phyloP scores from a whole-genome alignment of 306 rosid species.

The Lathyrus oleraceus region DNA sequence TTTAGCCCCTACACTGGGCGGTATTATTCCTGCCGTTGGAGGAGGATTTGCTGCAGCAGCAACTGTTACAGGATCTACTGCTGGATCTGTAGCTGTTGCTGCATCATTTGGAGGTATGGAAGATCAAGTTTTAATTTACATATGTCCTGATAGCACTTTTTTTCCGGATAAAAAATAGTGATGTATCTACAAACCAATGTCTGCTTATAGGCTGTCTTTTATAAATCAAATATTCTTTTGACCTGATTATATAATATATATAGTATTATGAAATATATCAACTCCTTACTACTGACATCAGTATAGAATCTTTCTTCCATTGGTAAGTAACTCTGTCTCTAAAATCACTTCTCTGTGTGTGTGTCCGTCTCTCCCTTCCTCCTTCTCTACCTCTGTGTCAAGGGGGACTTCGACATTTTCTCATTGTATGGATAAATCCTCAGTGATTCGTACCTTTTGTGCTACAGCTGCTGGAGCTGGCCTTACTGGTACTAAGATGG shows the following conservation, averaged over 20 bases:
- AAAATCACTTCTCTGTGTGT: neutral
- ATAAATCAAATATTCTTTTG: conserved; percentile 9
- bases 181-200: conserved; percentile 8
- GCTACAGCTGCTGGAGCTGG: conserved; percentile 61
- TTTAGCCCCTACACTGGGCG: conserved; percentile 88
- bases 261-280: neutral
- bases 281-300: neutral
- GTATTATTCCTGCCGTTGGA: conserved; percentile 74
- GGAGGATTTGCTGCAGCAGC: conserved; percentile 95
- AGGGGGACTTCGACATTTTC: conserved; percentile 6
- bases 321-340: neutral
- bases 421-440: conserved; percentile 20
- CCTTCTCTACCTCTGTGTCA: neutral
- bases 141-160: conserved; percentile 12
- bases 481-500: conserved; percentile 64
- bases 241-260: neutral
- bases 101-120: conserved; percentile 91
- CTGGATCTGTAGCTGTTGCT: conserved; percentile 91
- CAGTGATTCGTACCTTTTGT: conserved; percentile 33
- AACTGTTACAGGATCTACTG: conserved; percentile 86
- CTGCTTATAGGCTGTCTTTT: neutral
- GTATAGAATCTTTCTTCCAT: conserved; percentile 2
- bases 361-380: neutral
- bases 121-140: conserved; percentile 19
- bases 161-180: neutral